Conservation (phyloP, 2,329 filamentous ascomycete species). For the Diplodia scrobiculata region DNA sequence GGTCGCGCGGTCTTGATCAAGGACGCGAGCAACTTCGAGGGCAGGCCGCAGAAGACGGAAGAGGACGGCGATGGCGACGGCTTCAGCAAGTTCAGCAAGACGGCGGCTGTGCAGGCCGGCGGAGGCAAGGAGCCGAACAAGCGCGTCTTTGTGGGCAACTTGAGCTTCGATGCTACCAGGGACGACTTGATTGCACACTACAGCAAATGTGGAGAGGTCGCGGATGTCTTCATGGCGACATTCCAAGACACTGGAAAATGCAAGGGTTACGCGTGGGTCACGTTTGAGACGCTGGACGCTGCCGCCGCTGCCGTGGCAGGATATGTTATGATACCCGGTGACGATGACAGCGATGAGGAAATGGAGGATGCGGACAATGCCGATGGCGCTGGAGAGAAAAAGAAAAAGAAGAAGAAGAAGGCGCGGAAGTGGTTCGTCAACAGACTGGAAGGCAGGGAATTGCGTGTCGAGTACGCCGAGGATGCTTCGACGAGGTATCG, state of each 20-base stretch:
- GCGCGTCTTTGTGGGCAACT: conserved; percentile 75
- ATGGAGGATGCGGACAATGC: conserved; percentile 52
- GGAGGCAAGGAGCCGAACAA: conserved; percentile 68
- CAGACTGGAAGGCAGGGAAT: conserved; percentile 72
- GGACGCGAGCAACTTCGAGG: conserved; percentile 84
- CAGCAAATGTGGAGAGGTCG: conserved; percentile 77
- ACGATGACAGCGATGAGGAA: conserved; percentile 55
- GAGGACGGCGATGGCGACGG: conserved; percentile 45
- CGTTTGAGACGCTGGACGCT: conserved; percentile 76
- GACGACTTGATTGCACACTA: conserved; percentile 82
- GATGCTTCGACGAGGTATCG: conserved; percentile 87
- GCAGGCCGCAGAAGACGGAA: conserved; percentile 71
- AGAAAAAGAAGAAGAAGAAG: conserved; percentile 51
- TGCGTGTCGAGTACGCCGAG: conserved; percentile 92
- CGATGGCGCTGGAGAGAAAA: conserved; percentile 56
- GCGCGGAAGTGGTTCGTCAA: conserved; percentile 77
- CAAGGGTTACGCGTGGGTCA: conserved; percentile 95
- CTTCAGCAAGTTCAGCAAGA: conserved; percentile 19
- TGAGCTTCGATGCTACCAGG: conserved; percentile 60
- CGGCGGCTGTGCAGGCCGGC: conserved; percentile 31
- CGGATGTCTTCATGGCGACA: conserved; percentile 83
- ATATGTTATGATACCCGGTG: conserved; percentile 71
- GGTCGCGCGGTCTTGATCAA: conserved; percentile 89
- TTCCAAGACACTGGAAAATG: conserved; percentile 98
- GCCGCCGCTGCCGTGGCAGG: conserved; percentile 78